Percentiles rank a stretch among this genome's conserved stretches.
phyloP scores from a whole-genome alignment of 495 filamentous ascomycete genomes.

The Apodospora peruviana region DNA sequence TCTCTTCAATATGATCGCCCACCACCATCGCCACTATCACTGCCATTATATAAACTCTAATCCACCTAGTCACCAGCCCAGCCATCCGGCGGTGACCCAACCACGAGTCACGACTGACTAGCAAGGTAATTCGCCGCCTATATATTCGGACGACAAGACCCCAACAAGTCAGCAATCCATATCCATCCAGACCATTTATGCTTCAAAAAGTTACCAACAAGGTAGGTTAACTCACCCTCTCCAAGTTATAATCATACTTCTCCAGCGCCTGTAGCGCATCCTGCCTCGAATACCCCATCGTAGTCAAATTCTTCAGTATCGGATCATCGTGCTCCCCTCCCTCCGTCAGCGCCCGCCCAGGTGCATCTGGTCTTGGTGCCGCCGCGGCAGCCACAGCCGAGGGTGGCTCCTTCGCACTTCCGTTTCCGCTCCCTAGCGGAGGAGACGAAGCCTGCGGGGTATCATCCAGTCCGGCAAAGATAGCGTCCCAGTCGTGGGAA shows the following conservation, averaged over 20 bases:
- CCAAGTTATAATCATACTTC: conserved; percentile 91
- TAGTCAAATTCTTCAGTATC: conserved; percentile 82
- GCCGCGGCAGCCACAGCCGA: conserved; percentile 27
- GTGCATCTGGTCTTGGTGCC: conserved; percentile 22
- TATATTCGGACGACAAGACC: not conserved
- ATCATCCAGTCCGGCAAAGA: conserved; percentile 75
- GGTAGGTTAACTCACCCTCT: conserved; percentile 61
- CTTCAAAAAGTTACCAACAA: not conserved
- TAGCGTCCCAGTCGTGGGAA: conserved; percentile 88
- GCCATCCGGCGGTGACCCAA: not conserved
- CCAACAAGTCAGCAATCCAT: not conserved
- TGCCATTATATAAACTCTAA: no score
- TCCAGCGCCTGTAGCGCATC: conserved; percentile 82
- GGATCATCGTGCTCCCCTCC: conserved; percentile 83
- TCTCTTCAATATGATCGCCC: no score
- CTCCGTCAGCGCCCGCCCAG: conserved; percentile 64
- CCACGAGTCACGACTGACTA: conserved; percentile 1
- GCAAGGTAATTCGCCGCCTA: conserved; percentile 1
- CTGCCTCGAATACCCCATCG: conserved; percentile 80
- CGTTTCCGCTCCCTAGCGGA: conserved; percentile 14
- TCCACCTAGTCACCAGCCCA: not conserved
- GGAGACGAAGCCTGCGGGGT: conserved; percentile 24
- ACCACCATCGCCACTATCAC: no score
- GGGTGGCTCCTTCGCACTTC: conserved; percentile 18
- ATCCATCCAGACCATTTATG: not conserved